A percentile compares a stretch with the other conserved stretches of the same genome.
Evolutionary conservation across 164 flowering plant species (phyloP).

Genomic region (Litsea cubeba): DNA sequence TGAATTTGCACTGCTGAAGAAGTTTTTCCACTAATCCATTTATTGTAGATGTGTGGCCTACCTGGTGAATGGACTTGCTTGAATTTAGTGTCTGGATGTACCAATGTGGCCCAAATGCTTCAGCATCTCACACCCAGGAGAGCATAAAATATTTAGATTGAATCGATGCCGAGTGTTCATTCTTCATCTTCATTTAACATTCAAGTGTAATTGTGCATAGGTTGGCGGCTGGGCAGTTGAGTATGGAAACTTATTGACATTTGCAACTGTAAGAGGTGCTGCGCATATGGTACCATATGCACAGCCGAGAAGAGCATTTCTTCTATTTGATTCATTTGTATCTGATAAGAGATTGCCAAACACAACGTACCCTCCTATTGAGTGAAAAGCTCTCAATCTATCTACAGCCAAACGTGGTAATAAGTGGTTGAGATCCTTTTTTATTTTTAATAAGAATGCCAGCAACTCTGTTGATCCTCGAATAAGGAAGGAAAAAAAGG

Average conservation of each 20-base stretch:
- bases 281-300: constrained; percentile 97
- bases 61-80: too few relatives aligned
- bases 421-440: too few relatives aligned
- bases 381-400: background rate
- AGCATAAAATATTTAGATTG: too few relatives aligned
- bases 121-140: too few relatives aligned
- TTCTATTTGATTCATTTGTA: constrained; percentile 68
- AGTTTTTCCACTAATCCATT: too few relatives aligned
- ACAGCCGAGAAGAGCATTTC: constrained; percentile 87
- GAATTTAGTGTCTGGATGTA: too few relatives aligned
- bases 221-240: constrained; percentile 94
- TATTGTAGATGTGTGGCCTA: too few relatives aligned
- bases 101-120: too few relatives aligned
- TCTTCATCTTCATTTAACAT: too few relatives aligned
- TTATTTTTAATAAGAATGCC: background rate
- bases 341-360: constrained; percentile 69
- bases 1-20: too few relatives aligned
- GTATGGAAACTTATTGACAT: constrained; percentile 79
- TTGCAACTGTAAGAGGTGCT: constrained; percentile 96
- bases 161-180: too few relatives aligned
- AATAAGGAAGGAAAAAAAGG: background rate
- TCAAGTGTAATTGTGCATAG: constrained; percentile 23
- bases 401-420: too few relatives aligned
- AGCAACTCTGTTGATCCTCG: background rate
- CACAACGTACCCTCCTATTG: constrained; percentile 42